Percentiles rank a stretch among this genome's conserved stretches.
phyloP scores from a whole-genome alignment of 2,329 filamentous ascomycete genomes.

The Aspergillus quadricinctus region DNA sequence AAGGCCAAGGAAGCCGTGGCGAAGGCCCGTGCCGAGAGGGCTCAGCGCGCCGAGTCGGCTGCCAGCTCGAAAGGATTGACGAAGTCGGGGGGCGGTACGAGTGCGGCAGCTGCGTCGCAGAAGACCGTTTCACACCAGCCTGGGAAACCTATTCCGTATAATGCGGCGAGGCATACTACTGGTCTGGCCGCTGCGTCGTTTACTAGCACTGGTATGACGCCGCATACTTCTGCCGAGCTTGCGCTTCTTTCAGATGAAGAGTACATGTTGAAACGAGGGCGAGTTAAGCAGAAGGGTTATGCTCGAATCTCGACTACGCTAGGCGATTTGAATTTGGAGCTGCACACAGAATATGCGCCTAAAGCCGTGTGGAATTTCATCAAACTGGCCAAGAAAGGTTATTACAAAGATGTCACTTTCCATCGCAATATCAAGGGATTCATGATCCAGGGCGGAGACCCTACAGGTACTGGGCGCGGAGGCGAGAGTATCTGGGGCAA shows the following conservation, averaged over 20 bases:
- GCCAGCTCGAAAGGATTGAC: constrained; percentile 22
- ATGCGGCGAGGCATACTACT: constrained; percentile 85
- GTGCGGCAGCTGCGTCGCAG: constrained; percentile 4
- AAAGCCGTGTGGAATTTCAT: constrained; percentile 97
- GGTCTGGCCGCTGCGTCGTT: constrained; percentile 89
- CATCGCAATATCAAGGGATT: constrained; percentile 94
- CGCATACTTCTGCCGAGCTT: constrained; percentile 81
- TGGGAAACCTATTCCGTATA: constrained; percentile 57
- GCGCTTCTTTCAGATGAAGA: constrained; percentile 89
- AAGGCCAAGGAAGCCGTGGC: constrained; percentile 93
- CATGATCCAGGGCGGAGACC: constrained; percentile 97
- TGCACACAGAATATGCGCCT: constrained; percentile 86
- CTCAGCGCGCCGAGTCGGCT: constrained; percentile 56
- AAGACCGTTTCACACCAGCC: constrained; percentile 23
- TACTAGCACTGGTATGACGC: constrained; percentile 89
- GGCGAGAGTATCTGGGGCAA: constrained; percentile 90
- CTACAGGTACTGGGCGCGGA: constrained; percentile 86
- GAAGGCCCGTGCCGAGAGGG: constrained; percentile 72
- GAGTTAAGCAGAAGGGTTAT: constrained; percentile 87
- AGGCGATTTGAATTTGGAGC: constrained; percentile 80
- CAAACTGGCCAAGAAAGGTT: constrained; percentile 78
- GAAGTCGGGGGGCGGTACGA: constrained; percentile 16
- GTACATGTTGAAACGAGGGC: constrained; percentile 88
- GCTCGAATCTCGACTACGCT: constrained; percentile 82
- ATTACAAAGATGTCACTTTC: constrained; percentile 79